Conservation (phyloP, 331 rosid genomes). For the Malus hybrid region DNA sequence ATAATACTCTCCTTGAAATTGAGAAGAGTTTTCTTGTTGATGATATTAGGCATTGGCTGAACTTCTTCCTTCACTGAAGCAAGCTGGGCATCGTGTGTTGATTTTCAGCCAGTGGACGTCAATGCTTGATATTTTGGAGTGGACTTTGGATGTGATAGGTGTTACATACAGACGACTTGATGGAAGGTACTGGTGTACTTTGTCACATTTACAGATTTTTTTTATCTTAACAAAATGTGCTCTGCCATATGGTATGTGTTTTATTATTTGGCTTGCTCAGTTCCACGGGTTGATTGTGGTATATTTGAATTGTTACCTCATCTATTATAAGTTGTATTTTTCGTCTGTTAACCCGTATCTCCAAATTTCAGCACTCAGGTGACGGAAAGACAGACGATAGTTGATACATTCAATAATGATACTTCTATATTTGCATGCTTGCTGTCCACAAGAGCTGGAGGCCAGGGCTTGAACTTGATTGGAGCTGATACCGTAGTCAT, state of each 20-base stretch:
- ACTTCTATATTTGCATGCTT: slow-evolving; percentile 90
- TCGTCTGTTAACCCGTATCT: slow-evolving; percentile 17
- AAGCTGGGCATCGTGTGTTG: slow-evolving; percentile 75
- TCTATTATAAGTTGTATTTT: background rate
- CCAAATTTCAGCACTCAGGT: slow-evolving; percentile 72
- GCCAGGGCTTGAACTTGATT: slow-evolving; percentile 86
- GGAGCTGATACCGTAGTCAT: slow-evolving; percentile 93
- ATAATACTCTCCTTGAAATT: slow-evolving; percentile 15
- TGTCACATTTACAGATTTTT: background rate
- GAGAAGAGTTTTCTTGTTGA: slow-evolving; percentile 14
- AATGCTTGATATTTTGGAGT: slow-evolving; percentile 95
- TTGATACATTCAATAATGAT: slow-evolving; percentile 79
- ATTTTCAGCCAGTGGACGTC: slow-evolving; percentile 99
- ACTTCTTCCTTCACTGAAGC: slow-evolving; percentile 76
- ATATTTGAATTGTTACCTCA: background rate
- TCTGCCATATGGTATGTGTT: background rate
- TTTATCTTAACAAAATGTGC: background rate
- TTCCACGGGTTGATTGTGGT: background rate
- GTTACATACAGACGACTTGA: slow-evolving; percentile 83
- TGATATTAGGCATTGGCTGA: slow-evolving; percentile 44
- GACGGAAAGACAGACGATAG: slow-evolving; percentile 88
- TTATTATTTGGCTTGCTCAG: background rate
- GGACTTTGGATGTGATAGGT: slow-evolving; percentile 94
- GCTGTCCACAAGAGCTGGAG: slow-evolving; percentile 97
- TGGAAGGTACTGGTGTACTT: slow-evolving; percentile 69